phyloP scores from a whole-genome alignment of 805 yeast species.

The Starmerella gropengiesseri region DNA sequence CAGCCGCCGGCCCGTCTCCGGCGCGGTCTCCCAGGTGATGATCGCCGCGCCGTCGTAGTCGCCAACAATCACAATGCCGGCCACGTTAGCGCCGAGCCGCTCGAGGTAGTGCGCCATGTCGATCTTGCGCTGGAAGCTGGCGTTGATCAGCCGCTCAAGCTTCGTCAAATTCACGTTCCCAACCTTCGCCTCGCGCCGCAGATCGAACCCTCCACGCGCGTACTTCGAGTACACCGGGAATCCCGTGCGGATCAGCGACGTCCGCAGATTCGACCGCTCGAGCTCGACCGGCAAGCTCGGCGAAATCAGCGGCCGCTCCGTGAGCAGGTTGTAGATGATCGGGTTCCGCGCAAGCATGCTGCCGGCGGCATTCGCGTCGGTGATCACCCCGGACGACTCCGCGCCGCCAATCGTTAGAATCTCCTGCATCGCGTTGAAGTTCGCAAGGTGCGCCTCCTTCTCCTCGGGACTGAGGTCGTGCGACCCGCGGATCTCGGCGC shows the following conservation, averaged over 20 bases:
- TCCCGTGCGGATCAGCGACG: conserved; percentile 75
- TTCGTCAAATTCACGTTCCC: conserved; percentile 45
- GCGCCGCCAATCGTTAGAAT: conserved; percentile 42
- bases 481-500: conserved; percentile 42
- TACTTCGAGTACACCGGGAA: conserved; percentile 41
- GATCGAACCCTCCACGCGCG: conserved; percentile 32
- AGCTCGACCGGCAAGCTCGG: conserved; percentile 73
- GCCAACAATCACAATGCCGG: conserved; percentile 76
- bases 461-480: conserved; percentile 31
- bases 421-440: conserved; percentile 54
- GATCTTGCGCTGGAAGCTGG: conserved; percentile 64
- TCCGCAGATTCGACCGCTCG: conserved; percentile 46
- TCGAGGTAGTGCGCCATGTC: conserved; percentile 54
- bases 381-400: conserved; percentile 70
- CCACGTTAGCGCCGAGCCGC: conserved; percentile 55
- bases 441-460: conserved; percentile 41
- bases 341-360: conserved; percentile 53
- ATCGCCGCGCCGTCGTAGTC: conserved; percentile 95
- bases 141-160: conserved; percentile 54
- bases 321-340: conserved; percentile 73
- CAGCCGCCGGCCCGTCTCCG: conserved; percentile 33
- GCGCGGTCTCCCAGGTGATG: conserved; percentile 61
- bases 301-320: conserved; percentile 83
- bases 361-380: conserved; percentile 71
- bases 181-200: conserved; percentile 31